Evolutionary conservation across 768 basidiomycete species (phyloP).

Genomic region (Boletus coccyginus): DNA sequence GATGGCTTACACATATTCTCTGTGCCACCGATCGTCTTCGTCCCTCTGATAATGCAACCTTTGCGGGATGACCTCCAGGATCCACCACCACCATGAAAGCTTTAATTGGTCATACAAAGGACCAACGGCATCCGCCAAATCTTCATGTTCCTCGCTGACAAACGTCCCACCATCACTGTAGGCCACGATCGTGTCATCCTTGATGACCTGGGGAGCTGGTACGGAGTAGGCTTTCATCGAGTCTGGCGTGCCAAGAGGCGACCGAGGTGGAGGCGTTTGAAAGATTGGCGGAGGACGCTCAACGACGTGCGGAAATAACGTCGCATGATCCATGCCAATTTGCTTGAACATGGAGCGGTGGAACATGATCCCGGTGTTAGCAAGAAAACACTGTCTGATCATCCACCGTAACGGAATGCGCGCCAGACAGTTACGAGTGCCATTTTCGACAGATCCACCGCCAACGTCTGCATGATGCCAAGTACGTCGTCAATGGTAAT

Average conservation of each 20-base stretch:
- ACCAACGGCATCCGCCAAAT: constrained; percentile 54
- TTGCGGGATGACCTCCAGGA: constrained; percentile 54
- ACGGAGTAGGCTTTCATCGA: constrained; percentile 8
- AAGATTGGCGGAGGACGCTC: constrained; percentile 39
- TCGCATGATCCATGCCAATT: constrained; percentile 47
- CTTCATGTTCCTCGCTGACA: constrained; percentile 58
- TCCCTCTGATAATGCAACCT: constrained; percentile 26
- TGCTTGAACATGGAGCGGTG: constrained; percentile 39
- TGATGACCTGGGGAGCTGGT: constrained; percentile 17
- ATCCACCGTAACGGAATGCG: constrained; percentile 78
- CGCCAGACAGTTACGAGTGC: constrained; percentile 55
- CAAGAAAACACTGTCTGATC: constrained; percentile 62
- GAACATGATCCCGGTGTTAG: constrained; percentile 59
- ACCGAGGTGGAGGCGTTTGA: constrained; percentile 17
- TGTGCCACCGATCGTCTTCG: constrained; percentile 15
- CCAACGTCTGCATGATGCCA: constrained; percentile 56
- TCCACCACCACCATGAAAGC: constrained; percentile 56
- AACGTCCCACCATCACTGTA: constrained; percentile 19
- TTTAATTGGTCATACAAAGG: constrained; percentile 56
- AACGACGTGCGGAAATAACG: constrained; percentile 43
- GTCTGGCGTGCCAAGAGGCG: constrained; percentile 11
- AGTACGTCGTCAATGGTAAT: background rate
- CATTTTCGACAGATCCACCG: constrained; percentile 64
- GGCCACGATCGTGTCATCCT: constrained; percentile 13
- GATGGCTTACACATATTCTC: constrained; percentile 16